Percentiles rank a stretch among this genome's conserved stretches.
phyloP scores from a whole-genome alignment of 2,329 filamentous ascomycete genomes.

The Fusarium paranaense region DNA sequence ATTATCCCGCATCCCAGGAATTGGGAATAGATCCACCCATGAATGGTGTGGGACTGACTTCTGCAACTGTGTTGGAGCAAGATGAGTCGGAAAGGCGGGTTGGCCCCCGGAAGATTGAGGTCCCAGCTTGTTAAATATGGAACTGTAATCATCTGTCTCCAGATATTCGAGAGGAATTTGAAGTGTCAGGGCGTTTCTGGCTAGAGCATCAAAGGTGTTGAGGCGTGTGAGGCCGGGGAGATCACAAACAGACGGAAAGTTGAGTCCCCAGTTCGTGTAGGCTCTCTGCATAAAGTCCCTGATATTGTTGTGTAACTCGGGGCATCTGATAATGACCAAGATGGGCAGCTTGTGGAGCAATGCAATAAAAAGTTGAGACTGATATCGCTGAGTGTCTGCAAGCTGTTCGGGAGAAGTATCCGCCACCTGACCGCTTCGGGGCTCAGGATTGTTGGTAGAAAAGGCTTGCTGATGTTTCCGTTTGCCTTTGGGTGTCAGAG shows the following conservation, averaged over 20 bases:
- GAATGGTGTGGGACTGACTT: background rate
- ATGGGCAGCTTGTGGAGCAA: background rate
- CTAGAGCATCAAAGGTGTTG: background rate
- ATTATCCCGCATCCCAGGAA: background rate
- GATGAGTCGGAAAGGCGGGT: background rate
- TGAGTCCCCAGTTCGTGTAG: background rate
- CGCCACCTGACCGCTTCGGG: background rate
- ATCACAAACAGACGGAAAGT: background rate
- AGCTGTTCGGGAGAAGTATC: background rate
- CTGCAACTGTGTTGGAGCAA: background rate
- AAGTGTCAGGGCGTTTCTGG: background rate
- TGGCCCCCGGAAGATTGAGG: background rate
- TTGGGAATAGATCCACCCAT: background rate
- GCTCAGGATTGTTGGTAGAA: background rate
- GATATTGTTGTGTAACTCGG: background rate
- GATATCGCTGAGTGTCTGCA: background rate
- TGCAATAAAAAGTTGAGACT: background rate
- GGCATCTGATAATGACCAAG: background rate
- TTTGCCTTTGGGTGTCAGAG: background rate
- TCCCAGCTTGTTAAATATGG: background rate
- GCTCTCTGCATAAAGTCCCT: background rate
- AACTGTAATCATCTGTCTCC: background rate
- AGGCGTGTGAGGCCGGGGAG: background rate
- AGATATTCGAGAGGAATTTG: background rate
- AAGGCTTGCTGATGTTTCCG: background rate